Evolutionary conservation across 1,284 basidiomycete species (phyloP).

Genomic region (Clitocybe nebularis): DNA sequence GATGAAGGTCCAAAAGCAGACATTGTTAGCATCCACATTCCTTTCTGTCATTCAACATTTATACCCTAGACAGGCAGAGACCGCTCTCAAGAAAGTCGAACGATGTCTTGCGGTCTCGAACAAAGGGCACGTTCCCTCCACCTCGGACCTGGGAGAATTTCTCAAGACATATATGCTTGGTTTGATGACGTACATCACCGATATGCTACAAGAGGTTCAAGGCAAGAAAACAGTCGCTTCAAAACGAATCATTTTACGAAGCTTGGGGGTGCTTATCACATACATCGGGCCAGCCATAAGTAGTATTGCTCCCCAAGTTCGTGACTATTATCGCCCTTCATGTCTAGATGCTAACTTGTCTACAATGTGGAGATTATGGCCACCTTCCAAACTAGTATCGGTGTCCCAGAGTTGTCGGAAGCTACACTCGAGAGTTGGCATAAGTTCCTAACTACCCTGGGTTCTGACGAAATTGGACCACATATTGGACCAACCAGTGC

Average conservation of each 20-base stretch:
- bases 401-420: slow-evolving; percentile 68
- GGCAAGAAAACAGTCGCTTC: slow-evolving; percentile 64
- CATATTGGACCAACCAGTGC: slow-evolving; percentile 89
- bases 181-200: slow-evolving; percentile 77
- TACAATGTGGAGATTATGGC: slow-evolving; percentile 78
- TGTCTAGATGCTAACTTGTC: slow-evolving; percentile 9
- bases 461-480: slow-evolving; percentile 73
- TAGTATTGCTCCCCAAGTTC: slow-evolving; percentile 82
- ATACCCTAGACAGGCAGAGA: slow-evolving; percentile 42
- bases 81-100: slow-evolving; percentile 62
- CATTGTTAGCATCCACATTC: slow-evolving; percentile 34
- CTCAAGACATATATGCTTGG: slow-evolving; percentile 78
- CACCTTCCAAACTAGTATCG: slow-evolving; percentile 87
- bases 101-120: slow-evolving; percentile 26
- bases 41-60: background rate
- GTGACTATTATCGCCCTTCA: slow-evolving; percentile 7
- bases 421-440: slow-evolving; percentile 83
- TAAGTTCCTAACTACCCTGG: slow-evolving; percentile 72
- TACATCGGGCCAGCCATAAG: slow-evolving; percentile 72
- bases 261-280: slow-evolving; percentile 72
- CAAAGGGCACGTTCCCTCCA: slow-evolving; percentile 20
- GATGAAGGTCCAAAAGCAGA: slow-evolving; percentile 50
- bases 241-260: slow-evolving; percentile 76
- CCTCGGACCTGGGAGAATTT: slow-evolving; percentile 48
- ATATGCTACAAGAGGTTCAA: slow-evolving; percentile 77